A percentile compares a stretch with the other conserved stretches of the same genome.
Evolutionary conservation across 208 protist genomes (phyloP).

Genomic region (Spironucleus salmonicida): DNA sequence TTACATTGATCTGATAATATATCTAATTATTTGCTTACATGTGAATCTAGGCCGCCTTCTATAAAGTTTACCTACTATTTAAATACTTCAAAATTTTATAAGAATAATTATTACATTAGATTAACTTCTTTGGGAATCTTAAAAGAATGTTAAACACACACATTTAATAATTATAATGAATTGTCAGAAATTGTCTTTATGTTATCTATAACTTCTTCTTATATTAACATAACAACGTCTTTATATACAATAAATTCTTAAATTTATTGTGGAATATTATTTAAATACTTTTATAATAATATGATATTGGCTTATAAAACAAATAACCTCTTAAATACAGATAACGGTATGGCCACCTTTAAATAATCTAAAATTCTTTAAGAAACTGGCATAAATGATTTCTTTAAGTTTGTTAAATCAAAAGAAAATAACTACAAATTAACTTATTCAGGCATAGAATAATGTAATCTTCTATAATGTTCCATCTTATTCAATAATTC

Average conservation of each 20-base stretch:
- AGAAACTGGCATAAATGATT: slow-evolving; percentile 4
- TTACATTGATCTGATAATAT: neutral
- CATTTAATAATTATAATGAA: neutral
- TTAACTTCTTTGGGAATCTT: neutral
- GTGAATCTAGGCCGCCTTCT: neutral
- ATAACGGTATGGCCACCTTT: neutral
- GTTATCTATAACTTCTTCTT: slow-evolving; percentile 13
- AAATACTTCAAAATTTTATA: neutral
- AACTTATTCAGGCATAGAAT: neutral
- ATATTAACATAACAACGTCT: slow-evolving; percentile 5
- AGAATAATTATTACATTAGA: neutral
- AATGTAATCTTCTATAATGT: slow-evolving; percentile 2
- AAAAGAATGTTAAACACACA: neutral
- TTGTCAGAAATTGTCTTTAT: neutral
- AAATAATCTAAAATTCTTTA: slow-evolving; percentile 4
- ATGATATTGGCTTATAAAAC: neutral
- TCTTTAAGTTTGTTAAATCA: slow-evolving; percentile 14
- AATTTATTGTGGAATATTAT: neutral
- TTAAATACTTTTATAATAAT: neutral
- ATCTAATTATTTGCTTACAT: neutral
- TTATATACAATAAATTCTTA: slow-evolving; percentile 11
- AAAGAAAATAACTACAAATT: slow-evolving; percentile 14
- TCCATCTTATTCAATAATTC: slow-evolving; percentile 3
- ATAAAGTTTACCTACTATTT: neutral
- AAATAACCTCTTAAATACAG: neutral